phyloP scores from a whole-genome alignment of 441 rosid genomes.

The Capsella rubella region DNA sequence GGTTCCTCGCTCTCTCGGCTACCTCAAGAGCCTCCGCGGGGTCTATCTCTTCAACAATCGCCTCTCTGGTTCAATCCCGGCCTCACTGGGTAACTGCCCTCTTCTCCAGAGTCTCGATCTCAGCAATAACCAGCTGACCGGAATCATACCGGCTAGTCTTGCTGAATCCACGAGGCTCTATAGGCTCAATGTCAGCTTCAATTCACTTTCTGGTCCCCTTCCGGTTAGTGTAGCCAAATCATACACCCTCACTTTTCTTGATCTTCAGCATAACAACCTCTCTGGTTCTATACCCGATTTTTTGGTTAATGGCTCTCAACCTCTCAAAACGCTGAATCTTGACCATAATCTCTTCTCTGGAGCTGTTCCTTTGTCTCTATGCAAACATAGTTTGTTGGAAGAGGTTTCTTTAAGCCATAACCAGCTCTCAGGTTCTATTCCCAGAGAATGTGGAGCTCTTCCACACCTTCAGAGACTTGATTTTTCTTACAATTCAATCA shows the following conservation, averaged over 20 bases:
- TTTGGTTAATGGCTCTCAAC: slow-evolving; percentile 46
- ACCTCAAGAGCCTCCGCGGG: slow-evolving; percentile 63
- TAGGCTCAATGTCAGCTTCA: slow-evolving; percentile 68
- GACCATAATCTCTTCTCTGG: slow-evolving; percentile 60
- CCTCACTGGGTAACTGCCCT: slow-evolving; percentile 60
- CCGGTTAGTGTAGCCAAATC: slow-evolving; percentile 53
- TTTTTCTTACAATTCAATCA: slow-evolving; percentile 66
- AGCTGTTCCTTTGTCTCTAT: slow-evolving; percentile 52
- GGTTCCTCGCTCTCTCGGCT: slow-evolving; percentile 67
- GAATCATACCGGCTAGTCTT: slow-evolving; percentile 57
- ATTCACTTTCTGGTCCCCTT: slow-evolving; percentile 57
- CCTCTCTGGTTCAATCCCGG: slow-evolving; percentile 68
- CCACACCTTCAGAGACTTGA: slow-evolving; percentile 61
- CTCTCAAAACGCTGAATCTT: slow-evolving; percentile 51
- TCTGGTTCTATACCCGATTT: slow-evolving; percentile 60
- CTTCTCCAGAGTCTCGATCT: slow-evolving; percentile 66
- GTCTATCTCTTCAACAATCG: slow-evolving; percentile 73
- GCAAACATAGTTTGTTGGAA: slow-evolving; percentile 51
- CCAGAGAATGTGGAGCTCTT: slow-evolving; percentile 61
- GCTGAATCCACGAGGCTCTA: slow-evolving; percentile 60
- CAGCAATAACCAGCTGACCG: slow-evolving; percentile 60
- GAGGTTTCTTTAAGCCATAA: slow-evolving; percentile 66
- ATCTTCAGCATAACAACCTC: slow-evolving; percentile 64
- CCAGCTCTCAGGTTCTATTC: slow-evolving; percentile 66
- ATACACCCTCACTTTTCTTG: slow-evolving; percentile 59